These are phyloP conservation scores for Dispira parvispora DNA, from an alignment of 192 early-diverging fungal species.

Conservation along the genomic window DNA sequence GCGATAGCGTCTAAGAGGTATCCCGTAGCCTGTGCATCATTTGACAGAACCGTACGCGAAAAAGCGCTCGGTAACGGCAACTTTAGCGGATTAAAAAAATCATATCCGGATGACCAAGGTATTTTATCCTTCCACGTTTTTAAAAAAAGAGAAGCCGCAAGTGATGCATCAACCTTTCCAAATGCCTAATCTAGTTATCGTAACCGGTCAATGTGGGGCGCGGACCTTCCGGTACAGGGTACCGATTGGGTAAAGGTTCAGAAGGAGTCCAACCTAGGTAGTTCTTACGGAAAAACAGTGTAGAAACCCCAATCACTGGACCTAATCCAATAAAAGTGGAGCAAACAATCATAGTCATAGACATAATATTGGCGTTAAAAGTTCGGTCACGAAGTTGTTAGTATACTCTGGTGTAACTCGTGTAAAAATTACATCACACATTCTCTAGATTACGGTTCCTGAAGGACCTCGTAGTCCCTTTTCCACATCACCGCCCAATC, in stretches of 20 bases:
- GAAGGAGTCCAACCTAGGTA: conserved; percentile 9
- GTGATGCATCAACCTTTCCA: neutral
- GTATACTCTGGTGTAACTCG: neutral
- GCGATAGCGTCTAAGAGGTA: no score
- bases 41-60: neutral
- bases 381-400: neutral
- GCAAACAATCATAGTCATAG: neutral
- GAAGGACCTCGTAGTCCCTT: neutral
- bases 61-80: neutral
- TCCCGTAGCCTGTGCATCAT: neutral
- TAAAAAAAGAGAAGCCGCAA: neutral
- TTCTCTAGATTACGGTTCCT: neutral
- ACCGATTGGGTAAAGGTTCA: neutral
- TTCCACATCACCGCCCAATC: neutral
- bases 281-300: neutral
- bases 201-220: neutral
- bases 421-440: neutral
- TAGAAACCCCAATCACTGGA: neutral
- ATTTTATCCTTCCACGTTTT: neutral
- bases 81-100: neutral
- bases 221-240: conserved; percentile 2
- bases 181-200: neutral
- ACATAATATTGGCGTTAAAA: neutral
- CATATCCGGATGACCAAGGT: neutral
- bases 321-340: neutral